Evolutionary conservation across 108 stramenopile genomes (phyloP).

Genomic region (Epithemia pelagica): DNA sequence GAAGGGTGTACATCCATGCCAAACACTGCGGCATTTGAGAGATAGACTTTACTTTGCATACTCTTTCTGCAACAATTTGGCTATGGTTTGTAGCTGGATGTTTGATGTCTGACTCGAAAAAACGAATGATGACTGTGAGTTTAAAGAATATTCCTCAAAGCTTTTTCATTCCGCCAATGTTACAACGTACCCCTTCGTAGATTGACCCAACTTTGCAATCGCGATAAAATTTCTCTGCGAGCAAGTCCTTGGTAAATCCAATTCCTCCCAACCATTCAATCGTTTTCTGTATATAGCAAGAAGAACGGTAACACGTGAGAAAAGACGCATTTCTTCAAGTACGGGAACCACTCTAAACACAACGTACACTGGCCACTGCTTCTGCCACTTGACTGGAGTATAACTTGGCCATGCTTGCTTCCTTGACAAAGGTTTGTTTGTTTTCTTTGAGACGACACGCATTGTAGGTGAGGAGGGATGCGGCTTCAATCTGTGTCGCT

Average conservation of each 20-base stretch:
- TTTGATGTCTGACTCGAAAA: constrained; percentile 30
- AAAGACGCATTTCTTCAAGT: constrained; percentile 10
- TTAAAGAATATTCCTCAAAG: too few relatives aligned
- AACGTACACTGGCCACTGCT: constrained; percentile 55
- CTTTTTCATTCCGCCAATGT: too few relatives aligned
- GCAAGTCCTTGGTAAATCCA: constrained; percentile 85
- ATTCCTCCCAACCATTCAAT: constrained; percentile 95
- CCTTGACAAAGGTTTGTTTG: constrained; percentile 86
- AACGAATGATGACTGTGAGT: too few relatives aligned
- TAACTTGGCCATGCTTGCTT: constrained; percentile 93
- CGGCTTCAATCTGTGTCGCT: constrained; percentile 91
- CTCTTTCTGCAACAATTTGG: constrained; percentile 30
- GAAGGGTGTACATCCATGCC: too few relatives aligned
- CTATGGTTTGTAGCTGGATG: constrained; percentile 58
- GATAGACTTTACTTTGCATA: too few relatives aligned
- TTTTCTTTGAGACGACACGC: constrained; percentile 86
- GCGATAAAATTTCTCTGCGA: constrained; percentile 92
- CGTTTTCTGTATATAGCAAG: constrained; percentile 19
- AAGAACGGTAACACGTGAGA: too few relatives aligned
- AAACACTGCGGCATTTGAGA: too few relatives aligned
- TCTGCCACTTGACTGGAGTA: constrained; percentile 88
- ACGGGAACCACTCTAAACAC: neutral
- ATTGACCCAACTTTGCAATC: constrained; percentile 96
- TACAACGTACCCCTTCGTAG: constrained; percentile 82
- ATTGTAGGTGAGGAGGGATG: constrained; percentile 88